Conservation (phyloP, 2,329 filamentous ascomycete species). For the Exserohilum turcica region DNA sequence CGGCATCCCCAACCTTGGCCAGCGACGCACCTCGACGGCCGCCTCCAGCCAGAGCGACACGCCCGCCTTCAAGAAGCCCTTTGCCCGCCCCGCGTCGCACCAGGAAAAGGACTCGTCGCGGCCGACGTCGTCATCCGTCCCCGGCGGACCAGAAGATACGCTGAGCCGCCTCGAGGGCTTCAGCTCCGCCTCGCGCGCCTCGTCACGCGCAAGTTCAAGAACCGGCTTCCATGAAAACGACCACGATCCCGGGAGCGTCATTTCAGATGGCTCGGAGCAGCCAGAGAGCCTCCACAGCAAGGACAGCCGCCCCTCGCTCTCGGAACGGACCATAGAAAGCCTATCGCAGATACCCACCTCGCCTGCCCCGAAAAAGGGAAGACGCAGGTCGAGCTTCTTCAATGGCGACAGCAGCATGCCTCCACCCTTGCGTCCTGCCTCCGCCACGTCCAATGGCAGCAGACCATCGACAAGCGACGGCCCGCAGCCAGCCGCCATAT, state of each 20-base stretch:
- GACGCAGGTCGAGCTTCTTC: conserved; percentile 74
- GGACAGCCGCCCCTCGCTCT: conserved; percentile 65
- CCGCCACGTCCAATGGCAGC: conserved; percentile 62
- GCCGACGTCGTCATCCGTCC: conserved; percentile 13
- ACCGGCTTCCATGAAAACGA: conserved; percentile 44
- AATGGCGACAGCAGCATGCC: conserved; percentile 65
- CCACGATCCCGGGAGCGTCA: conserved; percentile 22
- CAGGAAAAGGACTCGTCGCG: conserved; percentile 33
- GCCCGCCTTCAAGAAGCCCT: conserved; percentile 46
- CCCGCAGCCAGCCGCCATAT: conserved; percentile 31
- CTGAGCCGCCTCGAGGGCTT: conserved; percentile 52
- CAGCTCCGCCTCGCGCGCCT: conserved; percentile 49
- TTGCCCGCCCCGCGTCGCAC: conserved; percentile 42
- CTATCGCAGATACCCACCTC: conserved; percentile 78
- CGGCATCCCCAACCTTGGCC: conserved; percentile 25
- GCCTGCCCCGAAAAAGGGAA: conserved; percentile 62
- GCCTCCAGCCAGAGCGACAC: conserved; percentile 24
- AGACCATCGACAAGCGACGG: conserved; percentile 57
- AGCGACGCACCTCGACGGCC: conserved; percentile 16
- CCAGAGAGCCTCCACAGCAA: conserved; percentile 16
- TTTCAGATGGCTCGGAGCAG: conserved; percentile 21
- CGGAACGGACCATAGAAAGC: conserved; percentile 85
- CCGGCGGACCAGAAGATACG: conserved; percentile 44
- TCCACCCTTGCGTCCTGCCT: conserved; percentile 66
- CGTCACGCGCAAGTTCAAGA: conserved; percentile 47